Conservation (phyloP, 192 early-diverging fungal genomes). For the Physocladia obscura region DNA sequence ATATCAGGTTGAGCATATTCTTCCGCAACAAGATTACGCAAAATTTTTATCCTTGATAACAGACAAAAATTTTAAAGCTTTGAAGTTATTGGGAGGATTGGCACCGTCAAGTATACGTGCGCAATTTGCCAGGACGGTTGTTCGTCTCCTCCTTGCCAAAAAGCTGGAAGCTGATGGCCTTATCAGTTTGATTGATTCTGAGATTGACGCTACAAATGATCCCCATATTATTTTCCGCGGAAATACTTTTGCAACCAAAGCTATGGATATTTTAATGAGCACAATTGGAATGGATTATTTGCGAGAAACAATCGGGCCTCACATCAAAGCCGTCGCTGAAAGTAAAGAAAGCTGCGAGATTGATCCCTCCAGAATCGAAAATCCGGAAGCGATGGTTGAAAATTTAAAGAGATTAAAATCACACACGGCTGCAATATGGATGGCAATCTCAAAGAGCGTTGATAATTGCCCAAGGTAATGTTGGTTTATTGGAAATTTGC, state of each 20-base stretch:
- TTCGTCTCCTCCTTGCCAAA: constrained; percentile 37
- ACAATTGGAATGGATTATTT: constrained; percentile 48
- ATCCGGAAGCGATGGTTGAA: constrained; percentile 31
- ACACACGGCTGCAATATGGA: constrained; percentile 41
- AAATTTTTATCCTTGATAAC: constrained; percentile 40
- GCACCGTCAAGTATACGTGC: constrained; percentile 37
- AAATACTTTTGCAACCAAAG: constrained; percentile 58
- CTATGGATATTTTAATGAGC: constrained; percentile 61
- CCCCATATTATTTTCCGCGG: constrained; percentile 59
- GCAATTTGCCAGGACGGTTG: constrained; percentile 34
- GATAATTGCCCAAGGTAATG: constrained; percentile 39
- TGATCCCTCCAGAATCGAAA: constrained; percentile 39
- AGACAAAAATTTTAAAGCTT: constrained; percentile 38
- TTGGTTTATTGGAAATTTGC: not conserved
- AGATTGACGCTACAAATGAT: constrained; percentile 14
- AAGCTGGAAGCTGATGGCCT: constrained; percentile 35
- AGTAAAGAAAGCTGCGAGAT: constrained; percentile 43
- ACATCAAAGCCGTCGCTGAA: not conserved
- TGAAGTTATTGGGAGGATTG: constrained; percentile 36
- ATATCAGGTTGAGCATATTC: constrained; percentile 29
- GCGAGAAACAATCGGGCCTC: constrained; percentile 34
- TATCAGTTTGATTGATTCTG: constrained; percentile 16
- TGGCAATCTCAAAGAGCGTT: constrained; percentile 34
- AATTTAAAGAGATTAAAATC: constrained; percentile 36
- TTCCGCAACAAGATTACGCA: constrained; percentile 34